Evolutionary conservation across 352 stramenopile species (phyloP).

Genomic region (Phytophthora sansomeana): DNA sequence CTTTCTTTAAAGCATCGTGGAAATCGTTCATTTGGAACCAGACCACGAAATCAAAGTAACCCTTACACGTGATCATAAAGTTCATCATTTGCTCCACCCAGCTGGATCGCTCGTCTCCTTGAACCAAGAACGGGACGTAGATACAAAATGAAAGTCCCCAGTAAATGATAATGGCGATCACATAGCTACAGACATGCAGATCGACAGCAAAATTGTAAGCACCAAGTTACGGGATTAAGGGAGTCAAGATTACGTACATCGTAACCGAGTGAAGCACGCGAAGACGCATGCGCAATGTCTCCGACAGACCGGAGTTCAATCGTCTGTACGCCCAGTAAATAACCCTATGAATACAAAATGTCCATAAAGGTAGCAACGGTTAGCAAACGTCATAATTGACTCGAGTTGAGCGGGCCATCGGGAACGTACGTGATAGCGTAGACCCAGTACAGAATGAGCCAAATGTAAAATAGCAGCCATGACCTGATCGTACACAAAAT

Average conservation of each 20-base stretch:
- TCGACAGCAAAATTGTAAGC: background rate
- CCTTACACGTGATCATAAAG: constrained; percentile 92
- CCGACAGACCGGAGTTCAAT: constrained; percentile 79
- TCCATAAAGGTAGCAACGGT: background rate
- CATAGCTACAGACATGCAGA: constrained; percentile 57
- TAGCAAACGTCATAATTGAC: background rate
- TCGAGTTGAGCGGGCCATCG: background rate
- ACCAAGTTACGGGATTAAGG: constrained; percentile 2
- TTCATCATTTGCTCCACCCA: constrained; percentile 85
- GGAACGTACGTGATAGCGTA: constrained; percentile 77
- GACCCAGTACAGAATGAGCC: constrained; percentile 88
- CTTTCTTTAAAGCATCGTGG: constrained; percentile 52
- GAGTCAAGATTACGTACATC: constrained; percentile 58
- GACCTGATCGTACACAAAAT: constrained; percentile 46
- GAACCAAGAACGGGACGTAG: constrained; percentile 88
- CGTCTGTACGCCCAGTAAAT: constrained; percentile 89
- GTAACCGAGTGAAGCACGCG: constrained; percentile 89
- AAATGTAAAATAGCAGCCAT: constrained; percentile 89
- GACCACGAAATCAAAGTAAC: constrained; percentile 90
- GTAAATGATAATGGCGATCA: constrained; percentile 93
- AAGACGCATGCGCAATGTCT: constrained; percentile 87
- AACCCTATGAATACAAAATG: constrained; percentile 42
- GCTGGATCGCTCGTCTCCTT: constrained; percentile 52
- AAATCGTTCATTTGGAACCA: constrained; percentile 93
- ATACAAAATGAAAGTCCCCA: constrained; percentile 87